Conservation (phyloP, 331 rosid genomes). For the Ulmus americana region DNA sequence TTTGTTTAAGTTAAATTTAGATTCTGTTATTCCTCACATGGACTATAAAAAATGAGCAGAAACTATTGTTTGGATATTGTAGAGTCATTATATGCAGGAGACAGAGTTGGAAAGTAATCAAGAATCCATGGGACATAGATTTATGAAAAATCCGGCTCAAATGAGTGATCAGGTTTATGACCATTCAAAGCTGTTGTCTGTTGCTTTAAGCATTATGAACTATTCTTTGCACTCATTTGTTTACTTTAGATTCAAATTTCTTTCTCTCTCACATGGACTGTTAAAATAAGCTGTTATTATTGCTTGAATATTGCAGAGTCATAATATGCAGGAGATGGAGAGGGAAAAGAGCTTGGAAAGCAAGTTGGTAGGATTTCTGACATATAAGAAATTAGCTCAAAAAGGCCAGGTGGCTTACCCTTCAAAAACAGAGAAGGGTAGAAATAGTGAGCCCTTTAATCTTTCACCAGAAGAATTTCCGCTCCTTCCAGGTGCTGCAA, state of each 20-base stretch:
- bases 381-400: too few relatives aligned
- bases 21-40: constrained; percentile 6
- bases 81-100: constrained; percentile 32
- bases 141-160: constrained; percentile 25
- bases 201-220: too few relatives aligned
- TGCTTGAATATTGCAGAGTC: constrained; percentile 34
- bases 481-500: constrained; percentile 29
- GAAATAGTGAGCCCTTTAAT: constrained; percentile 26
- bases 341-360: too few relatives aligned
- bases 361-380: too few relatives aligned
- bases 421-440: neutral
- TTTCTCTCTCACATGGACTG: constrained; percentile 3
- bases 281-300: neutral
- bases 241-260: neutral
- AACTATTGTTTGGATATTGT: constrained; percentile 18
- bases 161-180: constrained; percentile 25
- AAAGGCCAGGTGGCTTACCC: neutral
- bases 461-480: constrained; percentile 40
- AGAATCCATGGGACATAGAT: constrained; percentile 26
- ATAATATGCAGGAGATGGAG: constrained; percentile 19
- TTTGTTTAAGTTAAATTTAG: neutral
- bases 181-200: too few relatives aligned
- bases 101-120: constrained; percentile 33
- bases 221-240: neutral
- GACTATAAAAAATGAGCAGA: neutral